phyloP scores from a whole-genome alignment of 2,329 filamentous ascomycete species.

The Penicillium sp. region DNA sequence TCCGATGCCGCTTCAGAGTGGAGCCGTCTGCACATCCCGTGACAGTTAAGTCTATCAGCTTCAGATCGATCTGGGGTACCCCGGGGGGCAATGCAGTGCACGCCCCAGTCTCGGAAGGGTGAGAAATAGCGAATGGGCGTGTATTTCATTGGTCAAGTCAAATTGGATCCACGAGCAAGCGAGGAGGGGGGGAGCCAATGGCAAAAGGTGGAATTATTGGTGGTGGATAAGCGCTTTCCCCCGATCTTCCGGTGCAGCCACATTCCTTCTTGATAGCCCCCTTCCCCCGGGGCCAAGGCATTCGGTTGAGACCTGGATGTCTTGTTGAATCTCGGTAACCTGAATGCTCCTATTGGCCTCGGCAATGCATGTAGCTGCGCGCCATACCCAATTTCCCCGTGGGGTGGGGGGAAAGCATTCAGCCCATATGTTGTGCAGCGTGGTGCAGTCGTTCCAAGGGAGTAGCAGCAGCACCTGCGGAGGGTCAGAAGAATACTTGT shows the following conservation, averaged over 20 bases:
- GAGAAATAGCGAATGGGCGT: background rate
- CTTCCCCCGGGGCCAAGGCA: no score
- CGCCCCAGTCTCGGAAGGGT: conserved; percentile 1
- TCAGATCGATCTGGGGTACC: conserved; percentile 12
- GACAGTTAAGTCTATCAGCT: background rate
- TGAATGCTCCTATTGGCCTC: background rate
- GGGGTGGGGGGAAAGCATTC: conserved; percentile 17
- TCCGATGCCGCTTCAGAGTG: conserved; percentile 2
- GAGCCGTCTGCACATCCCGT: background rate
- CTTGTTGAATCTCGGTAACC: background rate
- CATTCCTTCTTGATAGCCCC: background rate
- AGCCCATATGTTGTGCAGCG: conserved; percentile 6
- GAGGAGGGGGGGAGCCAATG: conserved; percentile 12
- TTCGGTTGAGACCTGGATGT: background rate
- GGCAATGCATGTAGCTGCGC: background rate
- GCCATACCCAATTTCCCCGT: conserved; percentile 1
- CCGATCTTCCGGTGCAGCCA: conserved; percentile 9
- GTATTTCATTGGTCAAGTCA: conserved; percentile 11
- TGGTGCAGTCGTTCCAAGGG: background rate
- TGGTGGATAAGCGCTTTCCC: conserved; percentile 31
- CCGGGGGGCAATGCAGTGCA: conserved; percentile 6
- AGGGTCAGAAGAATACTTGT: no score
- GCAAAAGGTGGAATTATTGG: background rate
- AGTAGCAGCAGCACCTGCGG: background rate
- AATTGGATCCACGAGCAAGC: conserved; percentile 7